Evolutionary conservation across 768 basidiomycete genomes (phyloP).

Genomic region (Rhodosporidiobolus odoratus): DNA sequence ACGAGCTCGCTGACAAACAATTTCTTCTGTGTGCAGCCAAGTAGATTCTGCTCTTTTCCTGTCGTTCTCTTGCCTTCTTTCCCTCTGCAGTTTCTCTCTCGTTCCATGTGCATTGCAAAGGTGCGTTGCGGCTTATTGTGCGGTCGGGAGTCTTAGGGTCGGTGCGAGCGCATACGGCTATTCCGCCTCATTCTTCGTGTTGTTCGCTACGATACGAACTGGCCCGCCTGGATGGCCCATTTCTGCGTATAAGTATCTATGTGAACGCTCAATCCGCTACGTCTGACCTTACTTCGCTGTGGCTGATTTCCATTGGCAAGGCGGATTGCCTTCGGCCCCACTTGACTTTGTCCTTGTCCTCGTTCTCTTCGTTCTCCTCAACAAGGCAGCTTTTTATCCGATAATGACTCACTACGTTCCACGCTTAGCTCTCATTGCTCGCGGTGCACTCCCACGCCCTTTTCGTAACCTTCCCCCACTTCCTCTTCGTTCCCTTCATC

Average conservation of each 20-base stretch:
- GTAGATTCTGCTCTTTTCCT: not conserved
- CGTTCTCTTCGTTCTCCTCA: not conserved
- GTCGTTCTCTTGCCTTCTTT: not conserved
- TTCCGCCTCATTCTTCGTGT: no score
- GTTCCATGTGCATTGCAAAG: not conserved
- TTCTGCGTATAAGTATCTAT: no score
- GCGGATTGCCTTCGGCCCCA: no score
- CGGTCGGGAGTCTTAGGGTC: no score
- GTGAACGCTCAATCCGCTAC: no score
- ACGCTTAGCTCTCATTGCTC: not conserved
- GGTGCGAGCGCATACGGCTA: no score
- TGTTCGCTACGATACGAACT: no score
- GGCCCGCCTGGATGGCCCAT: no score
- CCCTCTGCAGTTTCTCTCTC: not conserved
- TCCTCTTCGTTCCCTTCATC: not conserved
- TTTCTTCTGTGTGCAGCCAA: conserved; percentile 1
- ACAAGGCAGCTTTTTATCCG: not conserved
- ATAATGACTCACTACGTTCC: conserved; percentile 15
- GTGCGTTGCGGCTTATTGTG: no score
- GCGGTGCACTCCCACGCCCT: not conserved
- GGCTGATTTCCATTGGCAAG: no score
- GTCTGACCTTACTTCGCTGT: no score
- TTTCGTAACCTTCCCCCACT: not conserved
- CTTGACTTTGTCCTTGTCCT: no score
- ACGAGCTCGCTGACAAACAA: not conserved